Evolutionary conservation across 2,329 filamentous ascomycete genomes (phyloP).

Genomic region (Geoglossum cookeanum): DNA sequence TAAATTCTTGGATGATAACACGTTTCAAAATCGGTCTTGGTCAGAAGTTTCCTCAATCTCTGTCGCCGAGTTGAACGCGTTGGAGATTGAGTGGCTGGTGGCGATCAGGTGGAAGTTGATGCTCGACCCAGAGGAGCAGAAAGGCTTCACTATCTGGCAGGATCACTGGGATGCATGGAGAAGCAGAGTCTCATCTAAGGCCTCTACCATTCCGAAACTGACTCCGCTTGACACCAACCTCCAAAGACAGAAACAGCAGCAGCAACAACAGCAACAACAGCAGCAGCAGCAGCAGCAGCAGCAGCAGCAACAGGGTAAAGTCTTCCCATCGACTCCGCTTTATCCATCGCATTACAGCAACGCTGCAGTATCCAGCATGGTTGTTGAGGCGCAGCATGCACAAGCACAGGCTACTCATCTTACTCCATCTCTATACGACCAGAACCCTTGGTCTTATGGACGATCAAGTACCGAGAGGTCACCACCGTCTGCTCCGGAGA

Average conservation of each 20-base stretch:
- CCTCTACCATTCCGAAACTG: conserved; percentile 28
- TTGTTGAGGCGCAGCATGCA: conserved; percentile 13
- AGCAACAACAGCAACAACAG: no score
- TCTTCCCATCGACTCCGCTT: conserved; percentile 11
- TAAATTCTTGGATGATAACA: conserved; percentile 95
- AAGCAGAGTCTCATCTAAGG: conserved; percentile 27
- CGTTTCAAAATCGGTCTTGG: conserved; percentile 94
- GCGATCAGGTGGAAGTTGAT: conserved; percentile 73
- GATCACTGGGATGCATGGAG: conserved; percentile 48
- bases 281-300: no score
- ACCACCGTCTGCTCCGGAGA: conserved; percentile 34
- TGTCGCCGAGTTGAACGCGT: conserved; percentile 62
- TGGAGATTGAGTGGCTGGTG: conserved; percentile 76
- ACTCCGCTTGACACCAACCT: conserved; percentile 47
- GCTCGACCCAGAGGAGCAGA: conserved; percentile 59
- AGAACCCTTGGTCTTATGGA: conserved; percentile 20
- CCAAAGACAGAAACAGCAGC: conserved; percentile 22
- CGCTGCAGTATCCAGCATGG: neutral
- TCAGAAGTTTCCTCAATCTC: conserved; percentile 83
- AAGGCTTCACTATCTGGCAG: conserved; percentile 49
- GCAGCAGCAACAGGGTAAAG: conserved; percentile 12
- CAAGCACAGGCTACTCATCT: conserved; percentile 18
- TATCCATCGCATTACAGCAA: conserved; percentile 4
- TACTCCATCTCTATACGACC: conserved; percentile 21
- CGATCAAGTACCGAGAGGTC: conserved; percentile 21